Conservation (phyloP, 768 basidiomycete genomes). For the Mrakia gelida region DNA sequence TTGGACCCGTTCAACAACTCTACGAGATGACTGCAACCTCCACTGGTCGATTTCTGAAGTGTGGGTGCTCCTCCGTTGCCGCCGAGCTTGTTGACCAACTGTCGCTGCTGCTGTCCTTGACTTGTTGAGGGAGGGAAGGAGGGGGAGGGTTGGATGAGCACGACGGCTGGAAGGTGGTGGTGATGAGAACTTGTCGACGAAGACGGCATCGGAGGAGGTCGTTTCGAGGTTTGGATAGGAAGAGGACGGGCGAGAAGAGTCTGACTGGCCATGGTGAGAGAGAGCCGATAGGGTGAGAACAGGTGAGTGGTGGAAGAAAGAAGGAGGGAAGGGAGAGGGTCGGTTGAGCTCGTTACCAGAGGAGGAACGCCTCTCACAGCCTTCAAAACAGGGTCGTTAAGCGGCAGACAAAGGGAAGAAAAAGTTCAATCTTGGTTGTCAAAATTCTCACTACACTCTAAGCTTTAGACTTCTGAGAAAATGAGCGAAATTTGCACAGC, state of each 20-base stretch:
- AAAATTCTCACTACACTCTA: too few relatives aligned
- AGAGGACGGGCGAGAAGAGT: not conserved
- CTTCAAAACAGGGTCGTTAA: too few relatives aligned
- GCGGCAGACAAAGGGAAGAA: too few relatives aligned
- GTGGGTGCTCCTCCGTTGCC: not conserved
- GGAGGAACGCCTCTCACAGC: not conserved
- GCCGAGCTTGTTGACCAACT: not conserved
- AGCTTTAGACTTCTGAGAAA: too few relatives aligned
- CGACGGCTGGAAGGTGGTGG: not conserved
- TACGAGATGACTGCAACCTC: not conserved
- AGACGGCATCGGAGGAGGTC: not conserved
- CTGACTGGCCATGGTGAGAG: not conserved
- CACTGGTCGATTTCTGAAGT: not conserved
- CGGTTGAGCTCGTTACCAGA: not conserved
- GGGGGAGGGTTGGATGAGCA: not conserved
- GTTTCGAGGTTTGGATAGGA: not conserved
- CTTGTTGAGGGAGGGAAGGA: not conserved
- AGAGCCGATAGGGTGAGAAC: not conserved
- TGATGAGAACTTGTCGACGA: not conserved
- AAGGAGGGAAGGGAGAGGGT: not conserved
- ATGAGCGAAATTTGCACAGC: too few relatives aligned
- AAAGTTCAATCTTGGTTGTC: too few relatives aligned
- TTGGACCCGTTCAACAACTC: not conserved
- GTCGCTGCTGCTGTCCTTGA: not conserved
- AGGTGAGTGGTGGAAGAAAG: not conserved